Percentiles rank a stretch among this genome's conserved stretches.
These are phyloP conservation scores for Trichomonas tenax DNA, from an alignment of 208 protist genomes.

Conservation along the genomic window DNA sequence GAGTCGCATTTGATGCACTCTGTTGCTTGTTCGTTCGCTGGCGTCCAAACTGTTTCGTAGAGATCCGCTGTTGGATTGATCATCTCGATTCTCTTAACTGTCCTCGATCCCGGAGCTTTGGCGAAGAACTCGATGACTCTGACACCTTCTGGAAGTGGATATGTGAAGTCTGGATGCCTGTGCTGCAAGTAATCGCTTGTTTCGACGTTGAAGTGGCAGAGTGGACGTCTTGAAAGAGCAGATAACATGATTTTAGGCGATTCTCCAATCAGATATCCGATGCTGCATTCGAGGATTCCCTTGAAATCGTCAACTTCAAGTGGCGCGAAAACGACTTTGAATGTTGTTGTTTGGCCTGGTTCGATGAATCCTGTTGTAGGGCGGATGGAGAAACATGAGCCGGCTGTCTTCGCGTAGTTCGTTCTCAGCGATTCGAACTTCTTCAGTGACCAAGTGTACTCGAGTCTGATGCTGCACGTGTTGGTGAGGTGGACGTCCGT, in stretches of 20 bases:
- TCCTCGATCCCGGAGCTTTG: not conserved
- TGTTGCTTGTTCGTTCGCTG: not conserved
- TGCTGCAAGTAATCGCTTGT: not conserved
- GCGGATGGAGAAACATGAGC: not conserved
- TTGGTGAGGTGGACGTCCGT: not conserved
- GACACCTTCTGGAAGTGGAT: not conserved
- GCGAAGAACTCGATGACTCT: not conserved
- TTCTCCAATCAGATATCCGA: not conserved
- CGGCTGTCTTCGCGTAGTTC: not conserved
- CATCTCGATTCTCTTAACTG: not conserved
- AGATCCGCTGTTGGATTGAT: not conserved
- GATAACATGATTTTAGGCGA: not conserved
- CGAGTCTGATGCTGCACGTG: not conserved
- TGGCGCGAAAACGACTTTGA: not conserved
- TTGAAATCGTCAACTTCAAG: conserved; percentile 4
- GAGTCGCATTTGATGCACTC: not conserved
- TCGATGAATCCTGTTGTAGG: conserved; percentile 15
- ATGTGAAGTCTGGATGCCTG: not conserved
- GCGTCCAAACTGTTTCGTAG: not conserved
- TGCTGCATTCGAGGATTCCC: not conserved
- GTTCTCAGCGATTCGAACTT: not conserved
- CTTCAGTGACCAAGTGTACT: not conserved
- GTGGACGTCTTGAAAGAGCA: not conserved
- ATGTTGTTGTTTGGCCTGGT: not conserved
- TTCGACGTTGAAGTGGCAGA: not conserved